Evolutionary conservation across 345 rosid species (phyloP).

Genomic region (Ricinus communis): DNA sequence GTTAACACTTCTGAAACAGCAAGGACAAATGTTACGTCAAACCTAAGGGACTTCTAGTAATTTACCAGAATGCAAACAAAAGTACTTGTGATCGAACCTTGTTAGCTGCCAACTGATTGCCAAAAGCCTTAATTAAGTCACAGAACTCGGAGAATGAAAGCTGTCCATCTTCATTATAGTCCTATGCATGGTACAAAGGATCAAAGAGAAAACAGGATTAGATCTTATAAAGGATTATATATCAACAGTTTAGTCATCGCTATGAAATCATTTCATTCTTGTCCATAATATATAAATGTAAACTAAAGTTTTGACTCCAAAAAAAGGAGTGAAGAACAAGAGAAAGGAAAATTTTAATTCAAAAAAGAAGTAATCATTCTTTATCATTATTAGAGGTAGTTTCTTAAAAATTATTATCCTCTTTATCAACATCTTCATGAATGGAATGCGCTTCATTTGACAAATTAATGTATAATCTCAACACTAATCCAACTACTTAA

Average conservation of each 20-base stretch:
- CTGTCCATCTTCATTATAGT: slow-evolving; percentile 77
- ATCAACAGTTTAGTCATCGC: background rate
- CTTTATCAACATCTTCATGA: no score
- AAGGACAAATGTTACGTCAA: no score
- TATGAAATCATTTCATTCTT: background rate
- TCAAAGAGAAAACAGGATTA: background rate
- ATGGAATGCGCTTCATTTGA: no score
- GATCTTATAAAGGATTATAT: background rate
- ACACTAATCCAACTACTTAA: background rate
- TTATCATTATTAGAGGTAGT: background rate
- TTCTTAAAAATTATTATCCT: background rate
- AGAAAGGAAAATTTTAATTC: no score
- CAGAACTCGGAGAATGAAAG: slow-evolving; percentile 83
- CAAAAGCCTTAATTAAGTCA: slow-evolving; percentile 74
- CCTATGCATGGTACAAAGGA: slow-evolving; percentile 40
- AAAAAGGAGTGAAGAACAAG: background rate
- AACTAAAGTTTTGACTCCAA: background rate
- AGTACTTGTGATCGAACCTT: slow-evolving; percentile 53
- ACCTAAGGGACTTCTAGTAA: no score
- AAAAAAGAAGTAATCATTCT: background rate
- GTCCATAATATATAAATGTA: background rate
- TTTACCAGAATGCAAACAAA: background rate
- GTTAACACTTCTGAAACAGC: no score
- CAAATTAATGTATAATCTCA: background rate
- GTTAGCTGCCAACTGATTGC: slow-evolving; percentile 67